phyloP scores from a whole-genome alignment of 176 grass and related monocot species.

The Pharus latifolius region DNA sequence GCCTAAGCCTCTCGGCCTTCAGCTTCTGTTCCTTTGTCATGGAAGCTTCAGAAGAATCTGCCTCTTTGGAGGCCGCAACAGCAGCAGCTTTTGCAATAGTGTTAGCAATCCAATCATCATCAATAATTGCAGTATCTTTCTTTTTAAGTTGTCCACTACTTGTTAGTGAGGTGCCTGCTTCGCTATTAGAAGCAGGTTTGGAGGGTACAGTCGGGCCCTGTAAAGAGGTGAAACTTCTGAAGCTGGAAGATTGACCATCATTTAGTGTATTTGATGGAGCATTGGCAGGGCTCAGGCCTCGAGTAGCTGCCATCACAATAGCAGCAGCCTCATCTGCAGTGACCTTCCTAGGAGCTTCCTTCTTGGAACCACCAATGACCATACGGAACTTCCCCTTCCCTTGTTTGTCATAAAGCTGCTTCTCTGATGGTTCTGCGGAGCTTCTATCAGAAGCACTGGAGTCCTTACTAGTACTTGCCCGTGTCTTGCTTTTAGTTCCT shows the following conservation, averaged over 20 bases:
- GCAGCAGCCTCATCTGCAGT: slow-evolving; percentile 83
- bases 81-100: slow-evolving; percentile 89
- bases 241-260: neutral
- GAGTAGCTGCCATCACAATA: slow-evolving; percentile 80
- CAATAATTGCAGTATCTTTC: slow-evolving; percentile 31
- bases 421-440: slow-evolving; percentile 38
- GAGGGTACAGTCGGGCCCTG: slow-evolving; percentile 10
- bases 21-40: slow-evolving; percentile 85
- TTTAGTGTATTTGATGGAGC: neutral
- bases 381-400: slow-evolving; percentile 54
- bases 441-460: slow-evolving; percentile 21
- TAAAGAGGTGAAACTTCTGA: slow-evolving; percentile 29
- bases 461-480: slow-evolving; percentile 5
- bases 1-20: slow-evolving; percentile 86
- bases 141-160: slow-evolving; percentile 24
- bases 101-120: slow-evolving; percentile 90
- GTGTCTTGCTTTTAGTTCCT: slow-evolving; percentile 15
- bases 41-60: slow-evolving; percentile 68
- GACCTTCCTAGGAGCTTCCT: slow-evolving; percentile 33
- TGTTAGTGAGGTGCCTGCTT: slow-evolving; percentile 28
- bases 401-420: slow-evolving; percentile 21
- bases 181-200: slow-evolving; percentile 35
- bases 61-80: slow-evolving; percentile 56
- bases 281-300: slow-evolving; percentile 53
- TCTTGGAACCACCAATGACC: slow-evolving; percentile 42